Conservation (phyloP, 805 yeast genomes). For the Ogataea chonburiensis region DNA sequence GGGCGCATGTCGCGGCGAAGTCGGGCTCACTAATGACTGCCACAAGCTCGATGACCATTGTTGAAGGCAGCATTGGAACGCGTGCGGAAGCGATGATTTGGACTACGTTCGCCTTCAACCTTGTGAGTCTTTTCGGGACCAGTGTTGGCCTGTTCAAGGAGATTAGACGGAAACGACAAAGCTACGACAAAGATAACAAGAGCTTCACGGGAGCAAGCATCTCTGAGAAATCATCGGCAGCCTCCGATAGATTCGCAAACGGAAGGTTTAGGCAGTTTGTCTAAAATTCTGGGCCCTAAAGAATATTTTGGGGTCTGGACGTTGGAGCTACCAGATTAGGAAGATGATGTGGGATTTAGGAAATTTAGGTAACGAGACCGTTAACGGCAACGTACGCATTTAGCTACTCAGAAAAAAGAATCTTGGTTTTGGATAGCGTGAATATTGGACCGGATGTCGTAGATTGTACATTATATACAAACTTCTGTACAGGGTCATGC, state of each 20-base stretch:
- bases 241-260: neutral
- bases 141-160: constrained; percentile 37
- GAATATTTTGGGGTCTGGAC: neutral
- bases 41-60: constrained; percentile 49
- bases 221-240: neutral
- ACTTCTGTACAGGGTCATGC: too few relatives aligned
- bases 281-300: neutral
- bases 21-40: constrained; percentile 45
- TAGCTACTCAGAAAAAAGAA: too few relatives aligned
- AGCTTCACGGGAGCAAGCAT: constrained; percentile 5
- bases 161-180: constrained; percentile 14
- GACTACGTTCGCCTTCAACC: constrained; percentile 53
- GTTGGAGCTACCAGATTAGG: constrained; percentile 1
- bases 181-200: constrained; percentile 7
- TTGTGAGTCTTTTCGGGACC: constrained; percentile 41
- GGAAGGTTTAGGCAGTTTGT: constrained; percentile 11
- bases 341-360: neutral
- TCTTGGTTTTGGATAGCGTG: too few relatives aligned
- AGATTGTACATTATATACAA: too few relatives aligned
- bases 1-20: constrained; percentile 56
- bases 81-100: constrained; percentile 61
- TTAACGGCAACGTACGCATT: constrained; percentile 1
- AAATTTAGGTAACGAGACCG: constrained; percentile 8
- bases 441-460: too few relatives aligned
- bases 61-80: constrained; percentile 44